These are phyloP conservation scores for Kwoniella europaea DNA, from an alignment of 768 basidiomycete species.

Conservation along the genomic window DNA sequence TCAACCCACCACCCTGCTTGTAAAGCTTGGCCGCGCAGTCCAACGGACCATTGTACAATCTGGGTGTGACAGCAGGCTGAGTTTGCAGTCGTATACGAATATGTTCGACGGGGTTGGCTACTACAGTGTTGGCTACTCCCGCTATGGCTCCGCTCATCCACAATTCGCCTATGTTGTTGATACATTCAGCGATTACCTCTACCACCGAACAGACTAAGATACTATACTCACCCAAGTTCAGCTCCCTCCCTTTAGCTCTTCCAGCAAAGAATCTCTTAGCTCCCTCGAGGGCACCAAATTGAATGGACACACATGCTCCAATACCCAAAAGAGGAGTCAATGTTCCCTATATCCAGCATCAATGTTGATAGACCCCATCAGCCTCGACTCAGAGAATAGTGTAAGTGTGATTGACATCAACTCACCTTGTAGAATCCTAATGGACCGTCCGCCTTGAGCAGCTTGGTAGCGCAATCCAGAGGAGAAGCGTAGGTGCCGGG, in stretches of 20 bases:
- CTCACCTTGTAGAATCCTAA: conserved; percentile 90
- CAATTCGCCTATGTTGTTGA: conserved; percentile 64
- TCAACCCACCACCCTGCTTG: conserved; percentile 68
- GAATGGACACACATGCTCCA: conserved; percentile 92
- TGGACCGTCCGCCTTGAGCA: conserved; percentile 88
- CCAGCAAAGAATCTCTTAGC: conserved; percentile 77
- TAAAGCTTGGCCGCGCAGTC: conserved; percentile 88
- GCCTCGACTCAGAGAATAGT: too few relatives aligned
- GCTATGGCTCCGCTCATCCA: conserved; percentile 79
- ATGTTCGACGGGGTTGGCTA: conserved; percentile 95
- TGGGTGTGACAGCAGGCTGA: conserved; percentile 74
- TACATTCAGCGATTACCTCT: not conserved
- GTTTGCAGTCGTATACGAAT: conserved; percentile 95
- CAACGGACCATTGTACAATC: conserved; percentile 77
- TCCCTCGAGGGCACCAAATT: conserved; percentile 87
- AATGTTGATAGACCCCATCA: too few relatives aligned
- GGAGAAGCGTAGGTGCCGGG: conserved; percentile 87
- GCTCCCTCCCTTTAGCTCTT: conserved; percentile 69
- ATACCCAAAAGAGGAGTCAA: conserved; percentile 88
- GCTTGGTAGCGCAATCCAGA: conserved; percentile 85
- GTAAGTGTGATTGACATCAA: conserved; percentile 8
- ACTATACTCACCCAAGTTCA: conserved; percentile 65
- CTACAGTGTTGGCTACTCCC: conserved; percentile 86
- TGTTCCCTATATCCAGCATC: conserved; percentile 69
- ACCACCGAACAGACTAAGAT: too few relatives aligned